These are phyloP conservation scores for Chenopodium album DNA, from an alignment of 148 eudicot genomes.

Conservation along the genomic window DNA sequence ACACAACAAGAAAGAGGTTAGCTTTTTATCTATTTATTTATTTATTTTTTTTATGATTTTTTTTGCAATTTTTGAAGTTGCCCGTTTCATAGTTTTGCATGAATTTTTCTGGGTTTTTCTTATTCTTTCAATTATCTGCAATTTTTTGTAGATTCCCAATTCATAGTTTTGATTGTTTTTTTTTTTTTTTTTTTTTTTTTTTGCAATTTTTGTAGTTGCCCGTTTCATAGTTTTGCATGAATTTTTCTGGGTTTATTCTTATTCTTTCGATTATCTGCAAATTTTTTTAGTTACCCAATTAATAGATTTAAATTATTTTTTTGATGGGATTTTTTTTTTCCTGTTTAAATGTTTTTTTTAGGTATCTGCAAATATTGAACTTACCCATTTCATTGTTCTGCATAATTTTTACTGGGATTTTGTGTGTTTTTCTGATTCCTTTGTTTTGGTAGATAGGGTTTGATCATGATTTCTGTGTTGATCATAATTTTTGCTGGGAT, in stretches of 20 bases:
- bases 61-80: background rate
- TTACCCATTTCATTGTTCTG: background rate
- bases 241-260: too few relatives aligned
- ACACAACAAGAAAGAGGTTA: conserved; percentile 65
- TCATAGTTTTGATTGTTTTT: background rate
- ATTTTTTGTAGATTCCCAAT: background rate
- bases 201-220: too few relatives aligned
- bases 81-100: background rate
- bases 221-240: too few relatives aligned
- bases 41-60: too few relatives aligned
- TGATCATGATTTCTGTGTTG: background rate
- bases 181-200: background rate
- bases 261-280: too few relatives aligned
- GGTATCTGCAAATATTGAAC: background rate
- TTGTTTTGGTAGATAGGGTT: background rate
- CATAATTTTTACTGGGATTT: background rate
- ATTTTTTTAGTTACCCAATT: background rate
- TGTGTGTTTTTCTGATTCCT: background rate
- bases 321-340: background rate
- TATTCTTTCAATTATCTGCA: background rate
- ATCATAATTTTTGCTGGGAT: too few relatives aligned
- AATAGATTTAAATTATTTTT: background rate
- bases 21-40: too few relatives aligned
- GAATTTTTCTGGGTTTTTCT: background rate
- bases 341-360: too few relatives aligned